Conservation (phyloP, 768 basidiomycete species). For the Rhodocollybia butyracea region DNA sequence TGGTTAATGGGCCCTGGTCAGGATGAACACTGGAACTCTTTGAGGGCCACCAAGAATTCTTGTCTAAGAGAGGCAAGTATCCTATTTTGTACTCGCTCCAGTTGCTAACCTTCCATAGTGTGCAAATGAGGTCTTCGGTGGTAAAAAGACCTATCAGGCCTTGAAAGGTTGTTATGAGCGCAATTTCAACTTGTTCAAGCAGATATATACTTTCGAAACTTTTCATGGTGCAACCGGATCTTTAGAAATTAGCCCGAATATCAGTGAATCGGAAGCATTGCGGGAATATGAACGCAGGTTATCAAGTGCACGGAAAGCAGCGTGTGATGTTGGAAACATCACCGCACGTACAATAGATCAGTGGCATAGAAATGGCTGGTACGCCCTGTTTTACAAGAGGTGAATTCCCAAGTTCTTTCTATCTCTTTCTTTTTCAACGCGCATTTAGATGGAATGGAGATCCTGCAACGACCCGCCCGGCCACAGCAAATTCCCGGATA, state of each 20-base stretch:
- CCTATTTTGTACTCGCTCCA: not conserved
- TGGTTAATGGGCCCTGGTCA: conserved; percentile 74
- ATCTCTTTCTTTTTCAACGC: conserved; percentile 1
- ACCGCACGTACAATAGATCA: conserved; percentile 73
- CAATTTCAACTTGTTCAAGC: conserved; percentile 82
- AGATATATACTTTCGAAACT: conserved; percentile 70
- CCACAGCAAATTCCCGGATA: conserved; percentile 36
- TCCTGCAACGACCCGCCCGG: conserved; percentile 56
- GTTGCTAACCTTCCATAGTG: conserved; percentile 42
- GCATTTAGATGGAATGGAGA: conserved; percentile 60
- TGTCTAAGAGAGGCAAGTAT: conserved; percentile 67
- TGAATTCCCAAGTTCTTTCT: conserved; percentile 26
- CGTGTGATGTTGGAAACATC: conserved; percentile 71
- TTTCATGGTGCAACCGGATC: conserved; percentile 37
- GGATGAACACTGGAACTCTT: conserved; percentile 76
- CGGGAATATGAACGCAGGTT: conserved; percentile 73
- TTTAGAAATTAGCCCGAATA: conserved; percentile 31
- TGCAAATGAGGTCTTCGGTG: conserved; percentile 64
- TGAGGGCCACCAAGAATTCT: conserved; percentile 78
- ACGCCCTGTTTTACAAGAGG: conserved; percentile 68
- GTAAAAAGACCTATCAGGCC: conserved; percentile 80
- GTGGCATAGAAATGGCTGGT: conserved; percentile 79
- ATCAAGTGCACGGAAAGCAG: conserved; percentile 59
- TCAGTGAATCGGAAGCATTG: conserved; percentile 61
- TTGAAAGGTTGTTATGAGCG: conserved; percentile 85